A percentile compares a stretch with the other conserved stretches of the same genome.
Evolutionary conservation across 176 grass and related monocot genomes (phyloP).

Genomic region (Paspalum notatum): DNA sequence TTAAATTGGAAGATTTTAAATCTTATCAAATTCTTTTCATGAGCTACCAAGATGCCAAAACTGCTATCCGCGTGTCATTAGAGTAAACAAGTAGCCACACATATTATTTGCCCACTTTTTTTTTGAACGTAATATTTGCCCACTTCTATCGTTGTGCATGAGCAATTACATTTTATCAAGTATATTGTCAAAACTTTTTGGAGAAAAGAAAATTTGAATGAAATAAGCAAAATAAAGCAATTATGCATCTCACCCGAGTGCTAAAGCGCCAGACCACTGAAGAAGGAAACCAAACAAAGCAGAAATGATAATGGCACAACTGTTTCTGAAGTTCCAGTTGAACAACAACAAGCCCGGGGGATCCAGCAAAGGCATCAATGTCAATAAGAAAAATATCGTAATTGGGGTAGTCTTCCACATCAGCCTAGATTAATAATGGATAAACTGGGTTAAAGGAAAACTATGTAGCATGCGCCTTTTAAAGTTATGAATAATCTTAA

Average conservation of each 20-base stretch:
- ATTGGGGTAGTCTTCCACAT: slow-evolving; percentile 99
- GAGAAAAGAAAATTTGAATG: not conserved
- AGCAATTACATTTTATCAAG: not conserved
- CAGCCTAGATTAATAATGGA: slow-evolving; percentile 49
- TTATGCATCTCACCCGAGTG: slow-evolving; percentile 76
- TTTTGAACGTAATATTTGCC: not conserved
- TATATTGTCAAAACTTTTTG: not conserved
- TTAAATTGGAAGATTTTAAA: slow-evolving; percentile 9
- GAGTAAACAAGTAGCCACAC: not conserved
- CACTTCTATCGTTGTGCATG: not conserved
- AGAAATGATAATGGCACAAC: slow-evolving; percentile 71
- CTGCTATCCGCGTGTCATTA: not conserved
- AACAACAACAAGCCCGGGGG: slow-evolving; percentile 79
- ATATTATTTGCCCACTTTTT: no score
- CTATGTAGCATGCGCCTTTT: not conserved
- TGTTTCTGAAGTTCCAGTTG: slow-evolving; percentile 78
- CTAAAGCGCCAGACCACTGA: slow-evolving; percentile 95
- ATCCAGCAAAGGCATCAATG: slow-evolving; percentile 88
- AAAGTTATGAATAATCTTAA: not conserved
- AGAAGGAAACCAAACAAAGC: slow-evolving; percentile 95
- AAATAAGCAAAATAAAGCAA: slow-evolving; percentile 4
- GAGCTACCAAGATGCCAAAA: slow-evolving; percentile 17
- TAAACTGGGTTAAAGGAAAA: not conserved
- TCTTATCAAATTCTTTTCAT: slow-evolving; percentile 11
- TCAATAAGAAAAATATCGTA: slow-evolving; percentile 92